Conservation (phyloP, 1,284 basidiomycete species). For the Pisolithus thermaeus region DNA sequence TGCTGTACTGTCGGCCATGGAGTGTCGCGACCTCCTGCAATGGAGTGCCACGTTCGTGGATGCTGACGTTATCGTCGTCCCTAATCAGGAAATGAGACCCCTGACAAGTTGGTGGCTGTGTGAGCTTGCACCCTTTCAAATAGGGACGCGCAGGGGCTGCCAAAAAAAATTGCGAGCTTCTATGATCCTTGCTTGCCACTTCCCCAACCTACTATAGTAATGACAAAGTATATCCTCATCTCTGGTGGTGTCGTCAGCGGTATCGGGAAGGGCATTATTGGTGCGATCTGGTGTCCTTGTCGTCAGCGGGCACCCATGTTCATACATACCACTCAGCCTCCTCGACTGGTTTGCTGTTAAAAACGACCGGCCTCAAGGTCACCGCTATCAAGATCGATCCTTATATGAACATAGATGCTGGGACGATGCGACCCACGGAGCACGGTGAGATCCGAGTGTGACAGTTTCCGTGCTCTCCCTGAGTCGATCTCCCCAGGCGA, state of each 20-base stretch:
- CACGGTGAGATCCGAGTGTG: slow-evolving; percentile 62
- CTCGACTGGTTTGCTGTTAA: slow-evolving; percentile 92
- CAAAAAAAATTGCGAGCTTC: slow-evolving; percentile 7
- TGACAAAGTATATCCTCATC: slow-evolving; percentile 90
- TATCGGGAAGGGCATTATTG: slow-evolving; percentile 93
- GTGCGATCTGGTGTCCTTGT: slow-evolving; percentile 43
- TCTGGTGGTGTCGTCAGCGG: slow-evolving; percentile 92
- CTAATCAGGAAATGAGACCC: background rate
- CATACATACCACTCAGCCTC: slow-evolving; percentile 58
- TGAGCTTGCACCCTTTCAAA: background rate
- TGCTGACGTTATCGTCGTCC: background rate
- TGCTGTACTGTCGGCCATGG: background rate
- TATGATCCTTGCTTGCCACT: slow-evolving; percentile 8
- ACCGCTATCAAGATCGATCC: slow-evolving; percentile 99
- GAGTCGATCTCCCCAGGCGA: slow-evolving; percentile 60
- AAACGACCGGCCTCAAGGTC: slow-evolving; percentile 93
- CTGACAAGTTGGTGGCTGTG: slow-evolving; percentile 6
- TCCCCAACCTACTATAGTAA: slow-evolving; percentile 23
- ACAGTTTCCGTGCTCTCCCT: slow-evolving; percentile 9
- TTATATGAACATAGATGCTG: slow-evolving; percentile 99
- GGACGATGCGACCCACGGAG: slow-evolving; percentile 98
- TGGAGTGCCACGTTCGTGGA: too few relatives aligned
- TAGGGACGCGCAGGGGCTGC: slow-evolving; percentile 1
- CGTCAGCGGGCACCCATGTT: slow-evolving; percentile 18
- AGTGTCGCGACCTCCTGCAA: background rate